phyloP scores from a whole-genome alignment of 1,284 basidiomycete species.

The Ustilago tritici region DNA sequence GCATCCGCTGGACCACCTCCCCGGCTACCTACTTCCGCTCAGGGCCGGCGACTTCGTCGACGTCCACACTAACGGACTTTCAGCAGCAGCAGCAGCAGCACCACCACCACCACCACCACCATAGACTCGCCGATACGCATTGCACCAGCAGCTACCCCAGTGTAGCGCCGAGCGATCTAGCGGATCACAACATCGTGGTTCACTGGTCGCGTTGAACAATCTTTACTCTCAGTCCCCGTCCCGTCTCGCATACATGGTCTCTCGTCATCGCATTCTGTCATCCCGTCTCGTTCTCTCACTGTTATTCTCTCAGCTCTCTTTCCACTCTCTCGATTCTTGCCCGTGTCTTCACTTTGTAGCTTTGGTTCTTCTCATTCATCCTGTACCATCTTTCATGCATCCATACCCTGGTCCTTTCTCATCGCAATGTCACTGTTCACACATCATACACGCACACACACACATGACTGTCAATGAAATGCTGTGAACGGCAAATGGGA shows the following conservation, averaged over 20 bases:
- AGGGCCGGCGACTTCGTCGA: constrained; percentile 9
- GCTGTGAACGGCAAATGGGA: neutral
- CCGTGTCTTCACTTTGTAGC: neutral
- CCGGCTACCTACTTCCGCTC: constrained; percentile 14
- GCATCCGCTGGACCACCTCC: constrained; percentile 38
- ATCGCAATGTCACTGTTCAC: constrained; percentile 24
- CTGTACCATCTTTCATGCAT: constrained; percentile 19
- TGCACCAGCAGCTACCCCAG: constrained; percentile 9
- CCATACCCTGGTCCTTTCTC: constrained; percentile 15
- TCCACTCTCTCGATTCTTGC: neutral
- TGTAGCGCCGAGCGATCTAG: constrained; percentile 2
- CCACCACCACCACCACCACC: neutral
- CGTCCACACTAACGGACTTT: constrained; percentile 5
- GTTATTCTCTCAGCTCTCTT: neutral
- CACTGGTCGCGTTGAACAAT: constrained; percentile 37
- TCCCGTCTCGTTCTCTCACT: constrained; percentile 9
- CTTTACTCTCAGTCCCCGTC: neutral
- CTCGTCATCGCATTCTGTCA: constrained; percentile 13
- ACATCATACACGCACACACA: neutral
- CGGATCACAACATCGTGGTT: constrained; percentile 32
- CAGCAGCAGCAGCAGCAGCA: neutral
- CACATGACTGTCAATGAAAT: constrained; percentile 8
- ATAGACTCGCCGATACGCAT: neutral
- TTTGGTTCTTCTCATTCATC: constrained; percentile 9
- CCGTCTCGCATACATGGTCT: neutral